phyloP scores from a whole-genome alignment of 768 basidiomycete species.

The Pisolithus marmoratus region DNA sequence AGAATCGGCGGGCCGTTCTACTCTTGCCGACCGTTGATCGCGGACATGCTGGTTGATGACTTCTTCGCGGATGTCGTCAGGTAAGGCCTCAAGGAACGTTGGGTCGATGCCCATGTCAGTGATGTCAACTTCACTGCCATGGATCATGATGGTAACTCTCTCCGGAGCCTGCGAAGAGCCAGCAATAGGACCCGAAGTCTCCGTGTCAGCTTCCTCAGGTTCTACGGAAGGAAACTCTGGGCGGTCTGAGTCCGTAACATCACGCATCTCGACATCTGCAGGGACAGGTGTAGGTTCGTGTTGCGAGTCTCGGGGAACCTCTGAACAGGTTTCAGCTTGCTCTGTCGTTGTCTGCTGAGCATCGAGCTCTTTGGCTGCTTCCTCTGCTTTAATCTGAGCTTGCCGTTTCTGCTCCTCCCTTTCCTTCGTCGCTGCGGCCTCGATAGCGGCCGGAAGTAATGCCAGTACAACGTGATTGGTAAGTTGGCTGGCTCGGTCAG shows the following conservation, averaged over 20 bases:
- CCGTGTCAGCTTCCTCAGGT: conserved; percentile 15
- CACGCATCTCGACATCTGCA: conserved; percentile 49
- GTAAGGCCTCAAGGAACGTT: conserved; percentile 94
- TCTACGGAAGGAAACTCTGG: conserved; percentile 16
- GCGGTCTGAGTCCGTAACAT: conserved; percentile 27
- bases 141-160: conserved; percentile 84
- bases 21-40: conserved; percentile 76
- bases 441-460: conserved; percentile 74
- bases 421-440: conserved; percentile 40
- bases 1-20: conserved; percentile 72
- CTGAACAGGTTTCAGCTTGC: conserved; percentile 10
- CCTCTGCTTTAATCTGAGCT: conserved; percentile 52
- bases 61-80: conserved; percentile 98
- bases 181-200: conserved; percentile 16
- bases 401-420: conserved; percentile 33
- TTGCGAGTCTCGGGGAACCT: conserved; percentile 8
- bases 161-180: conserved; percentile 39
- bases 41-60: conserved; percentile 96
- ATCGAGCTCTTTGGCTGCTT: conserved; percentile 33
- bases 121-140: conserved; percentile 92
- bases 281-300: conserved; percentile 16
- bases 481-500: conserved; percentile 61
- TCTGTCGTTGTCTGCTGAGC: conserved; percentile 21
- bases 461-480: conserved; percentile 66
- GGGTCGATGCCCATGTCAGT: conserved; percentile 99